Percentiles rank a stretch among this genome's conserved stretches.
Conservation (phyloP, 495 filamentous ascomycete species). For the Penicillium mononematosum region DNA sequence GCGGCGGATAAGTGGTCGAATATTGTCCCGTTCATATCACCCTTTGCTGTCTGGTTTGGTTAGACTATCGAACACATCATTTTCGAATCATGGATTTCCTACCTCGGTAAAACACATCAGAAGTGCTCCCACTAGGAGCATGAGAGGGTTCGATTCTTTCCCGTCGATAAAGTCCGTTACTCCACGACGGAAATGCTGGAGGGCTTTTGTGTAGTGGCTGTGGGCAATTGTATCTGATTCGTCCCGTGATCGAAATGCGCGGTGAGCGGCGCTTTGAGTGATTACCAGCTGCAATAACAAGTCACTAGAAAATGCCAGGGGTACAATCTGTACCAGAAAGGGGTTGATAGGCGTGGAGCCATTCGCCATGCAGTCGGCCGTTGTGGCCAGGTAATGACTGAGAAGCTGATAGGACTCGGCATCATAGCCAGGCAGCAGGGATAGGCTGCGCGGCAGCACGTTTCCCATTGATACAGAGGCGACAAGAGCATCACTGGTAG, state of each 20-base stretch:
- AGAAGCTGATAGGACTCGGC: constrained; percentile 35
- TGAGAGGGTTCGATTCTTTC: constrained; percentile 38
- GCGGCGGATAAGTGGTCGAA: constrained; percentile 40
- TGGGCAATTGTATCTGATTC: constrained; percentile 38
- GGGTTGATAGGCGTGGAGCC: constrained; percentile 40
- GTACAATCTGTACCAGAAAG: constrained; percentile 40
- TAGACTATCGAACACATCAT: not conserved
- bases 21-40: constrained; percentile 40
- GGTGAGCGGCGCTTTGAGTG: constrained; percentile 40
- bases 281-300: constrained; percentile 39
- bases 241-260: constrained; percentile 36
- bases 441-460: constrained; percentile 31
- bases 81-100: constrained; percentile 1
- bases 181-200: constrained; percentile 34
- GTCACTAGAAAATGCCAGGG: constrained; percentile 40
- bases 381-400: constrained; percentile 38
- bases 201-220: constrained; percentile 36
- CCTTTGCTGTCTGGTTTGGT: constrained; percentile 35
- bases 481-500: constrained; percentile 5
- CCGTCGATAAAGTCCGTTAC: constrained; percentile 40
- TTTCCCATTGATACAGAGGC: constrained; percentile 19
- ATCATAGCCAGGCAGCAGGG: constrained; percentile 37
- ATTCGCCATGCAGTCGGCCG: constrained; percentile 42
- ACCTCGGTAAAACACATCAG: constrained; percentile 45
- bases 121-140: constrained; percentile 37